Conservation (phyloP, 2,329 filamentous ascomycete genomes). For the Stenocarpella maydis region DNA sequence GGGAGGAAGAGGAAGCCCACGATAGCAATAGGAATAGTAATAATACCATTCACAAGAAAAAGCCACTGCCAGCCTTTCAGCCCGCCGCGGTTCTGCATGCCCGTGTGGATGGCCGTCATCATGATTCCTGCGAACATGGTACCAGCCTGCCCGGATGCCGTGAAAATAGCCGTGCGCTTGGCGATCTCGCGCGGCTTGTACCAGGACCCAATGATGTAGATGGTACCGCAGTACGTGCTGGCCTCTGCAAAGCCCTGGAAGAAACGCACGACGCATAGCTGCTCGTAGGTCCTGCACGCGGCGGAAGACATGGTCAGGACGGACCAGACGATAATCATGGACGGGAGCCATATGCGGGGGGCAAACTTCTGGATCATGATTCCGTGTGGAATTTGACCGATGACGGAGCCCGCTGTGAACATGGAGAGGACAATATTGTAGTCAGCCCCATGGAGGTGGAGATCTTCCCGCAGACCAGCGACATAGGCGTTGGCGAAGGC, state of each 20-base stretch:
- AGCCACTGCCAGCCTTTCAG: conserved; percentile 56
- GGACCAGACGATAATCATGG: conserved; percentile 57
- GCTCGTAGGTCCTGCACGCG: conserved; percentile 42
- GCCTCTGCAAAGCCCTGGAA: conserved; percentile 55
- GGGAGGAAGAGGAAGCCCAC: conserved; percentile 56
- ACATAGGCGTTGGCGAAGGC: conserved; percentile 55
- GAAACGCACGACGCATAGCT: conserved; percentile 51
- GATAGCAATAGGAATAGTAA: conserved; percentile 56
- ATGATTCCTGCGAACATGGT: conserved; percentile 64
- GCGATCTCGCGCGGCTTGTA: conserved; percentile 62
- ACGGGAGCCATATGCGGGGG: conserved; percentile 56
- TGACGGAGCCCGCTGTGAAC: conserved; percentile 42
- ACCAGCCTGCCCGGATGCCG: conserved; percentile 58
- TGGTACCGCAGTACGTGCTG: conserved; percentile 55
- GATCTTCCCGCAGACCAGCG: conserved; percentile 49
- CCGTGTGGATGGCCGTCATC: conserved; percentile 54
- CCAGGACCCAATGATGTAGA: conserved; percentile 61
- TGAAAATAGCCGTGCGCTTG: conserved; percentile 62
- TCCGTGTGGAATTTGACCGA: conserved; percentile 54
- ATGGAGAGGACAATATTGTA: conserved; percentile 53
- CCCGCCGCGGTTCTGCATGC: conserved; percentile 49
- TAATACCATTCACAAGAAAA: conserved; percentile 54
- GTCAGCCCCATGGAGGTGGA: conserved; percentile 49
- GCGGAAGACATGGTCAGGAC: conserved; percentile 49
- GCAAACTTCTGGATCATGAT: conserved; percentile 57